Evolutionary conservation across 306 rosid species (phyloP).

Genomic region (Sindora glabra): DNA sequence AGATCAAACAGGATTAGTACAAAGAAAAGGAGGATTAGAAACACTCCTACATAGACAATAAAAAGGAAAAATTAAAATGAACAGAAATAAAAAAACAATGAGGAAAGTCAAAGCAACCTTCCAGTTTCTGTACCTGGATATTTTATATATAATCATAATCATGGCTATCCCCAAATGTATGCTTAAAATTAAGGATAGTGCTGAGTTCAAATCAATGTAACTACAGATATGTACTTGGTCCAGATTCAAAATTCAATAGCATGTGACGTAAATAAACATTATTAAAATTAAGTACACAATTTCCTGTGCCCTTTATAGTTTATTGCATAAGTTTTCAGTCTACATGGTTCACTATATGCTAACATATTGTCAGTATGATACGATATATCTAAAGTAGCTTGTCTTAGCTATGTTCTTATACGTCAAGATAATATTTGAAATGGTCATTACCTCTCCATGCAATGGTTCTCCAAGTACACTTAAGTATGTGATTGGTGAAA

Average conservation of each 20-base stretch:
- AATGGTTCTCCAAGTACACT: slow-evolving; percentile 98
- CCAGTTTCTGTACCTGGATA: neutral
- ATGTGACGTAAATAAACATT: neutral
- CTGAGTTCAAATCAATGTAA: neutral
- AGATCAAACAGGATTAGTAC: too few species aligned
- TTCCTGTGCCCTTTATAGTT: neutral
- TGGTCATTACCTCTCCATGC: slow-evolving; percentile 80
- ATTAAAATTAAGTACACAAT: neutral
- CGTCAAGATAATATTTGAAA: slow-evolving; percentile 17
- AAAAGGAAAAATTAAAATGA: too few species aligned
- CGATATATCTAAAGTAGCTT: neutral
- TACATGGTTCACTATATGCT: too few species aligned
- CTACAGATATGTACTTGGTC: neutral
- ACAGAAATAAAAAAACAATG: neutral
- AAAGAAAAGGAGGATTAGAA: too few species aligned
- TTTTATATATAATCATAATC: too few species aligned
- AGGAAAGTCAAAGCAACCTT: neutral
- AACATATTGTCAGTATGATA: neutral
- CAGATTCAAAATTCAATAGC: neutral
- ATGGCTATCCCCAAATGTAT: neutral
- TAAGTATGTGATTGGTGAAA: slow-evolving; percentile 85
- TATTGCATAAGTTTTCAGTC: too few species aligned
- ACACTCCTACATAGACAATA: too few species aligned
- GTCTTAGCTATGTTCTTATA: neutral
- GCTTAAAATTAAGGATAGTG: neutral